Conservation (phyloP, 2,329 filamentous ascomycete species). For the Neophaeococcomyces aloes region DNA sequence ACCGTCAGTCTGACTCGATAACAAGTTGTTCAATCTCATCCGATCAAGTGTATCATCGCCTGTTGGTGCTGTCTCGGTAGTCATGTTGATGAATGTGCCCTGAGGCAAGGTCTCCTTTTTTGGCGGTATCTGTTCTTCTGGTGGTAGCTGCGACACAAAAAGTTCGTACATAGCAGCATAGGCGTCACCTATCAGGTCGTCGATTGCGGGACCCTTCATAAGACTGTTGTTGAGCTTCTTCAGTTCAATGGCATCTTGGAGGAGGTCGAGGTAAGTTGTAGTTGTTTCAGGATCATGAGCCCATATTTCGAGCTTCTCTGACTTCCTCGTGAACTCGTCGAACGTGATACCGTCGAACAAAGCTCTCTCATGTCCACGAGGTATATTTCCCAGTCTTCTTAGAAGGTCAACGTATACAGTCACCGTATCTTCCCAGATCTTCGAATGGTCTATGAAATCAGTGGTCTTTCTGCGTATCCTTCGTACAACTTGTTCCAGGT, state of each 20-base stretch:
- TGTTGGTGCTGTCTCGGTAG: slow-evolving; percentile 30
- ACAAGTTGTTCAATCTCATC: slow-evolving; percentile 38
- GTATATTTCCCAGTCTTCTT: slow-evolving; percentile 46
- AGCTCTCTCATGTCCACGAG: slow-evolving; percentile 52
- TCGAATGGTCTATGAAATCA: slow-evolving; percentile 56
- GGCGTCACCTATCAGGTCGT: slow-evolving; percentile 86
- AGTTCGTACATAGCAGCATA: slow-evolving; percentile 68
- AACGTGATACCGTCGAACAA: slow-evolving; percentile 54
- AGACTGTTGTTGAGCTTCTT: slow-evolving; percentile 75
- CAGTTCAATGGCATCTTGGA: slow-evolving; percentile 57
- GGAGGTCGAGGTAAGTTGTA: slow-evolving; percentile 47
- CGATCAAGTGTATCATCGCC: slow-evolving; percentile 36
- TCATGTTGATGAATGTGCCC: slow-evolving; percentile 24
- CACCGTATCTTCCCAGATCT: slow-evolving; percentile 53
- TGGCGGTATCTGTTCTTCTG: slow-evolving; percentile 14
- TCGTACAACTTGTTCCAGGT: slow-evolving; percentile 66
- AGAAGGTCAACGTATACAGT: slow-evolving; percentile 49
- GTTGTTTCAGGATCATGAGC: slow-evolving; percentile 40
- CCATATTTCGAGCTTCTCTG: slow-evolving; percentile 51
- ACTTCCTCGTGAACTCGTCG: slow-evolving; percentile 54
- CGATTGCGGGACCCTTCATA: slow-evolving; percentile 75
- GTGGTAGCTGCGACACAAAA: slow-evolving; percentile 40
- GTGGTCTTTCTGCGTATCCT: slow-evolving; percentile 71
- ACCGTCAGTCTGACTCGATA: slow-evolving; percentile 27
- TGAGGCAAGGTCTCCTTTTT: slow-evolving; percentile 13